Conservation (phyloP, 139 green algal species). For the Edaphochlamys debaryana region DNA sequence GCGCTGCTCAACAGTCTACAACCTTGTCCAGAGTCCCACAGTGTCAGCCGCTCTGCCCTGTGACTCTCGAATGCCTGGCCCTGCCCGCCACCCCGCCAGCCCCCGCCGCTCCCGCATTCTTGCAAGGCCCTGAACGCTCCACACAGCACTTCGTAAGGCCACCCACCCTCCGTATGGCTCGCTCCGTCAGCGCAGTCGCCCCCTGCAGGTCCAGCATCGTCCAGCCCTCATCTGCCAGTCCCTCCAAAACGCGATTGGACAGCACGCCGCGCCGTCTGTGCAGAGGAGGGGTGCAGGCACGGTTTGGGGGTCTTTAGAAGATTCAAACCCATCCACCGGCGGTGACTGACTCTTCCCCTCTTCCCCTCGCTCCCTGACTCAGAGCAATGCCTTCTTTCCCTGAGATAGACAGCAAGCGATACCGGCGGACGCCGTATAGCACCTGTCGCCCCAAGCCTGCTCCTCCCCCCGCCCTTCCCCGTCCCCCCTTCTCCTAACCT, state of each 20-base stretch:
- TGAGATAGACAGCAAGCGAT: too few relatives aligned
- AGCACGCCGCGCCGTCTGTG: slow-evolving; percentile 11
- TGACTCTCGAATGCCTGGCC: neutral
- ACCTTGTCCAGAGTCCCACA: neutral
- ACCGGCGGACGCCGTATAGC: too few relatives aligned
- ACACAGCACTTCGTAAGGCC: neutral
- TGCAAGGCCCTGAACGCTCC: too few relatives aligned
- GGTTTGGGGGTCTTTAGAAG: neutral
- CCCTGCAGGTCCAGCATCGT: slow-evolving; percentile 22
- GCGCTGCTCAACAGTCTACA: neutral
- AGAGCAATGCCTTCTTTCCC: too few relatives aligned
- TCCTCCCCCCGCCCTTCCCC: too few relatives aligned
- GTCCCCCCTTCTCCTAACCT: neutral
- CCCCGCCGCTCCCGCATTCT: too few relatives aligned
- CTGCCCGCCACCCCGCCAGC: neutral
- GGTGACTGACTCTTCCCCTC: neutral
- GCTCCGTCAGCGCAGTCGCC: neutral
- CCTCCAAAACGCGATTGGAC: neutral
- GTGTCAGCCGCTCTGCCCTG: neutral
- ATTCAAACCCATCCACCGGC: neutral
- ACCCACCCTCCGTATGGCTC: slow-evolving; percentile 12
- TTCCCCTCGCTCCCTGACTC: too few relatives aligned
- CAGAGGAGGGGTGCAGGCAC: neutral
- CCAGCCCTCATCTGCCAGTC: slow-evolving; percentile 19
- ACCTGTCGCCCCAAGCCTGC: too few relatives aligned